phyloP scores from a whole-genome alignment of 768 basidiomycete genomes.

The Mrakia hoshinonis region DNA sequence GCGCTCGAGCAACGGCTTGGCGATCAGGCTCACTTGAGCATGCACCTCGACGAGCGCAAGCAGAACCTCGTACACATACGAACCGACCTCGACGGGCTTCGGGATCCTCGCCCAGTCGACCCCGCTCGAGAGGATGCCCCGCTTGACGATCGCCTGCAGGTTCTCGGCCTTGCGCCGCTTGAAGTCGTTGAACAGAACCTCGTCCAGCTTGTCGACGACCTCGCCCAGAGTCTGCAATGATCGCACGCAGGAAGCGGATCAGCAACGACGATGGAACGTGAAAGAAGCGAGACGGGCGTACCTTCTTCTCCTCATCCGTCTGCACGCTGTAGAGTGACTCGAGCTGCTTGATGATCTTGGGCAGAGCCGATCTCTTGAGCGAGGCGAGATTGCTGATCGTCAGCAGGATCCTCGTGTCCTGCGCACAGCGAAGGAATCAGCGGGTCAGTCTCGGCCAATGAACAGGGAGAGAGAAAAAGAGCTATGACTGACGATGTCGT shows the following conservation, averaged over 20 bases:
- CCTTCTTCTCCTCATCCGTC: conserved; percentile 64
- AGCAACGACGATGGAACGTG: conserved; percentile 24
- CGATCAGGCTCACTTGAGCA: conserved; percentile 73
- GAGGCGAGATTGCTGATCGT: conserved; percentile 82
- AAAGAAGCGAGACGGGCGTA: conserved; percentile 36
- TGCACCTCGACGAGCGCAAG: conserved; percentile 85
- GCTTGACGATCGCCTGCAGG: conserved; percentile 58
- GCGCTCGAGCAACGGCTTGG: conserved; percentile 72
- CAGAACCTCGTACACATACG: conserved; percentile 83
- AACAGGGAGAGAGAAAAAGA: neutral
- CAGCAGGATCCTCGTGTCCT: conserved; percentile 80
- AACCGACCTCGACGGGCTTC: conserved; percentile 87
- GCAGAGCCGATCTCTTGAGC: conserved; percentile 60
- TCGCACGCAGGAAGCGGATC: neutral
- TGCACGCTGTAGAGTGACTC: conserved; percentile 65
- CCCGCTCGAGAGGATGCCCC: conserved; percentile 65
- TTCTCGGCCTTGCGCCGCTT: conserved; percentile 68
- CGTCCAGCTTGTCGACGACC: conserved; percentile 74
- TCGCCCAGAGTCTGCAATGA: conserved; percentile 56
- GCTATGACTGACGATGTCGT: conserved; percentile 12
- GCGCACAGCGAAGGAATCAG: neutral
- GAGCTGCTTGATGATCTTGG: conserved; percentile 69
- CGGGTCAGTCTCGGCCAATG: neutral
- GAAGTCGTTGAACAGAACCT: conserved; percentile 79
- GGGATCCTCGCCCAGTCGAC: conserved; percentile 95